Evolutionary conservation across 306 rosid genomes (phyloP).

Genomic region (Begonia fuchsioides): DNA sequence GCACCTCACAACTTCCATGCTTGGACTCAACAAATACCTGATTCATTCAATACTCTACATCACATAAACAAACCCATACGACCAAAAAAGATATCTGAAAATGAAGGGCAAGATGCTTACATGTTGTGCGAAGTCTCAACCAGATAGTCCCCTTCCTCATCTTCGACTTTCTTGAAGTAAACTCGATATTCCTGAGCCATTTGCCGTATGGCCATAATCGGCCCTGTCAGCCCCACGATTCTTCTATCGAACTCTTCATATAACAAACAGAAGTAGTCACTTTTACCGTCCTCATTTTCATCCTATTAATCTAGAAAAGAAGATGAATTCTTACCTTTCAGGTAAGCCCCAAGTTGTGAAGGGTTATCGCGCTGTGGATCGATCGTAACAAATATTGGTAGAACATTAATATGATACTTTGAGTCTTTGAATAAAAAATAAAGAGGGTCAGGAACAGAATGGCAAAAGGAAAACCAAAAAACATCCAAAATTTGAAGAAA

Average conservation of each 20-base stretch:
- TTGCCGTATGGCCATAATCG: constrained; percentile 64
- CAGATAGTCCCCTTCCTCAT: constrained; percentile 81
- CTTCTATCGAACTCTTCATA: constrained; percentile 68
- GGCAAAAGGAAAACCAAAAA: background rate
- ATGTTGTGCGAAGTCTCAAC: constrained; percentile 75
- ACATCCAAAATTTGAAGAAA: background rate
- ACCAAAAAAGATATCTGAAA: background rate
- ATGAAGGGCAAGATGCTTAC: constrained; percentile 27
- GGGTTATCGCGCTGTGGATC: constrained; percentile 93
- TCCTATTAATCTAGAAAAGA: constrained; percentile 1
- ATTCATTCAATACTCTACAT: constrained; percentile 5
- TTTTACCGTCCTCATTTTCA: background rate
- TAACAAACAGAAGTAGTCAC: constrained; percentile 1
- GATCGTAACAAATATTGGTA: constrained; percentile 72
- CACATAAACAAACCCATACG: constrained; percentile 1
- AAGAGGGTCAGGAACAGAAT: constrained; percentile 2
- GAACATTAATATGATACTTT: constrained; percentile 30
- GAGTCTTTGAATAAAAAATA: constrained; percentile 36
- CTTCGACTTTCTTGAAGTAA: constrained; percentile 64
- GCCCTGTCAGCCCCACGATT: constrained; percentile 67
- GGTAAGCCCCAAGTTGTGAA: constrained; percentile 63
- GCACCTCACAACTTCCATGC: constrained; percentile 72
- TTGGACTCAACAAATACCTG: constrained; percentile 80
- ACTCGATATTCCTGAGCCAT: constrained; percentile 84
- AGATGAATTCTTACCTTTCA: constrained; percentile 45